phyloP scores from a whole-genome alignment of 805 yeast species.

The Nakazawaea wickerhamii region DNA sequence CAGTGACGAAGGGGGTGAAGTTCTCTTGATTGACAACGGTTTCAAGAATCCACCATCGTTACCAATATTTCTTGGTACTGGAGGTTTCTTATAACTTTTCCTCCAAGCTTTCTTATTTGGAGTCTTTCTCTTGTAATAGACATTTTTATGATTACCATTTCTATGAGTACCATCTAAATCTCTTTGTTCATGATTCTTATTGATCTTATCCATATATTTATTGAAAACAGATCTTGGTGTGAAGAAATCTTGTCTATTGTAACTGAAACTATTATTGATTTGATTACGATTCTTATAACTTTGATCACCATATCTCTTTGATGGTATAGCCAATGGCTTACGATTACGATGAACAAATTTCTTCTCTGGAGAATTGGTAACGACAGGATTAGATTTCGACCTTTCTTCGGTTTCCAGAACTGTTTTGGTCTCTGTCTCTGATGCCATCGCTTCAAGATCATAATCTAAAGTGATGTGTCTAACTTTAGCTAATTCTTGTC shows the following conservation, averaged over 20 bases:
- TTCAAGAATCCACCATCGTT: conserved; percentile 21
- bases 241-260: conserved; percentile 66
- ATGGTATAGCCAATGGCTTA: conserved; percentile 62
- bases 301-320: conserved; percentile 30
- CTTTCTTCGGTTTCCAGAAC: conserved; percentile 14
- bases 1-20: conserved; percentile 11
- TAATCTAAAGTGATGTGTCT: conserved; percentile 81
- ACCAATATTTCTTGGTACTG: not conserved
- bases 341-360: conserved; percentile 37
- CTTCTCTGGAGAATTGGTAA: conserved; percentile 9
- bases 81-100: conserved; percentile 17
- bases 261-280: conserved; percentile 23
- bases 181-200: conserved; percentile 24
- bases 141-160: conserved; percentile 14
- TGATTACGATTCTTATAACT: conserved; percentile 14
- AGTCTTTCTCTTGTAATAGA: conserved; percentile 14
- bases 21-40: conserved; percentile 5
- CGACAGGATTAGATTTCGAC: conserved; percentile 14
- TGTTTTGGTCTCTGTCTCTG: conserved; percentile 2
- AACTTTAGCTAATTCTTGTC: conserved; percentile 52
- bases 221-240: conserved; percentile 73
- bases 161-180: conserved; percentile 17
- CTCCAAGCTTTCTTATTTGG: conserved; percentile 17
- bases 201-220: conserved; percentile 65
- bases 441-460: conserved; percentile 33